Conservation (phyloP, 2,329 filamentous ascomycete genomes). For the Ophiostoma ulmi region DNA sequence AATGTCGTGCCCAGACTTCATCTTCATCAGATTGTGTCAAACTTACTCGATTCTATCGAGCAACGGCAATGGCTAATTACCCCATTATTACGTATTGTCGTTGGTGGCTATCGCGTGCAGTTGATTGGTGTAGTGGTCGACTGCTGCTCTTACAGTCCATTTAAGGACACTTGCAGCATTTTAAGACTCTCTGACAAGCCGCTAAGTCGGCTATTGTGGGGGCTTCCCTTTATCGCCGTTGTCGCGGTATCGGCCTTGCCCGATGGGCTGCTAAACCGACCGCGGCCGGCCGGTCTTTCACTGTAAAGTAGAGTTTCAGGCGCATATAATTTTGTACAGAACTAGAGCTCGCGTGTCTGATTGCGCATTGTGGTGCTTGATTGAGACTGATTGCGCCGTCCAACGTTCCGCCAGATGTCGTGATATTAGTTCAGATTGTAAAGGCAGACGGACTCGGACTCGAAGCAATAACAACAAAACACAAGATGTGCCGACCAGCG, state of each 20-base stretch:
- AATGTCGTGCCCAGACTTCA: neutral
- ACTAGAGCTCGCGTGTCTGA: slow-evolving; percentile 9
- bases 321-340: too few relatives aligned
- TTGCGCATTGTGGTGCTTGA: neutral
- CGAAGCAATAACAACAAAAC: neutral
- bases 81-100: slow-evolving; percentile 23
- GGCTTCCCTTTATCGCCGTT: slow-evolving; percentile 9
- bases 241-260: slow-evolving; percentile 22
- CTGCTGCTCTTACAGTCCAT: neutral
- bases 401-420: neutral
- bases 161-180: too few relatives aligned
- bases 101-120: slow-evolving; percentile 3
- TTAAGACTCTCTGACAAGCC: neutral
- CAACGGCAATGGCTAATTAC: slow-evolving; percentile 10
- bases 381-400: neutral
- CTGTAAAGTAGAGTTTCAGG: neutral
- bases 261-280: slow-evolving; percentile 16
- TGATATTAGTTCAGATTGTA: neutral
- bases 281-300: slow-evolving; percentile 22
- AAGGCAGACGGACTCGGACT: neutral
- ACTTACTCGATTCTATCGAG: slow-evolving; percentile 16
- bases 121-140: slow-evolving; percentile 17
- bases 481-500: neutral
- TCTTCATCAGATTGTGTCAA: slow-evolving; percentile 6
- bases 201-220: neutral